phyloP scores from a whole-genome alignment of 2,329 filamentous ascomycete species.

The Pseudogymnoascus pannorum region DNA sequence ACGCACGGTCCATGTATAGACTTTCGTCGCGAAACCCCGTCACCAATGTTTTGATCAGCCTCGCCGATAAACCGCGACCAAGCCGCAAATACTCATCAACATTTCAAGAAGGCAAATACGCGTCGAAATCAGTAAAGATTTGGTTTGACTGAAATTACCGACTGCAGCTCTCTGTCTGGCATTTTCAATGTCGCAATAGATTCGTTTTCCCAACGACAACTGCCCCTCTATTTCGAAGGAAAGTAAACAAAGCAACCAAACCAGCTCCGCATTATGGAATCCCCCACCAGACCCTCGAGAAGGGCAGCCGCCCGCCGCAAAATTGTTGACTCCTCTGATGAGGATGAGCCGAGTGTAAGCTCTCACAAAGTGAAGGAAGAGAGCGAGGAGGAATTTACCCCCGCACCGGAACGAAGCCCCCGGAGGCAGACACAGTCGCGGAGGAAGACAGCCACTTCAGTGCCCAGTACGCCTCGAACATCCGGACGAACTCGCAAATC shows the following conservation, averaged over 20 bases:
- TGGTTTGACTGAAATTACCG: not conserved
- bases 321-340: conserved; percentile 67
- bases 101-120: not conserved
- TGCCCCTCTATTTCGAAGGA: conserved; percentile 1
- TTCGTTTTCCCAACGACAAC: not conserved
- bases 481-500: conserved; percentile 37
- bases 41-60: conserved; percentile 7
- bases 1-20: too few species aligned
- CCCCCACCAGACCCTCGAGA: conserved; percentile 49
- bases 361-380: conserved; percentile 53
- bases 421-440: conserved; percentile 48
- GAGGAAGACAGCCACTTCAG: conserved; percentile 35
- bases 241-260: conserved; percentile 7
- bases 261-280: conserved; percentile 16
- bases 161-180: not conserved
- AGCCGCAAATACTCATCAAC: not conserved
- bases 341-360: conserved; percentile 61
- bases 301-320: conserved; percentile 59
- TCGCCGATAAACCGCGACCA: conserved; percentile 3
- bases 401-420: conserved; percentile 55
- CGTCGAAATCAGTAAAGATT: not conserved
- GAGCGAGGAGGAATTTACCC: conserved; percentile 71
- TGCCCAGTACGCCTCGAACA: conserved; percentile 22
- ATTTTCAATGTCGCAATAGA: conserved; percentile 2
- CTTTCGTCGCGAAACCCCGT: conserved; percentile 1